Base-by-base conservation (phyloP, 2,329 filamentous ascomycete species). In the Gaeumannomyces sp. region DNA sequence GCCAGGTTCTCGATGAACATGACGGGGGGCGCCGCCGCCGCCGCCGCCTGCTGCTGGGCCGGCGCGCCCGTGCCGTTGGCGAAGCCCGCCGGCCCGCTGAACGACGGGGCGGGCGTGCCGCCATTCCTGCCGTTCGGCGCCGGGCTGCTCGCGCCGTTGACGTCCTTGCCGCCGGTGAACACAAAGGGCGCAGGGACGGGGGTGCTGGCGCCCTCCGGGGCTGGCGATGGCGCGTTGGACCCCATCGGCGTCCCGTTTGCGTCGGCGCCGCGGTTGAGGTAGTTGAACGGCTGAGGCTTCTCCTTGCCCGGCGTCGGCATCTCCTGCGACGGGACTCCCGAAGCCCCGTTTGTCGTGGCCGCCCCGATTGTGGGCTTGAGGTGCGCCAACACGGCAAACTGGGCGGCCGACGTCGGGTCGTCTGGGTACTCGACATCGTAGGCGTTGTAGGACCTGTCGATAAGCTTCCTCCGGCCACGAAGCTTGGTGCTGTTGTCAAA, bases 341-440 rank as follows among this genome's bases (percentile, higher is more conserved):
- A 74, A 69, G 73, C 77, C 68, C 68, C 72, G 33, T 72, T 81
- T 13, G 78, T 74, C 22, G 73, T 77, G 29, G 79, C 77, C 38
- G 81, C 72, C 28, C 77, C 77, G 53, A 88, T 77, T 0, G 85
- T 86, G 1, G 86, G 86, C 70, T 87, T 85, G 67, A 87, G 84
- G 38, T 83, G 77, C 0, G 82, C 81, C 31, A 89, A 74, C 53
- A 89, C 84, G 28, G 81, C 89, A 11, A 92, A 80, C 76, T 99
- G 95, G 5, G 95, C 94, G 11, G 88, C 83, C 0, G 95, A 97
- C 1, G 88, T 80, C 1, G 95, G 95, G 73, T 99, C 95, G 74
- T 98, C 96, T 0, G 93, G 92, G 16, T 84, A 76, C 38, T 94
- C 90, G 33, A 90, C 88, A 67, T 98, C 95, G 75, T 99, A 99